Evolutionary conservation across 192 early-diverging fungal genomes (phyloP), one percentile per base, ranked within the genome.

Genomic region (Gigaspora rosea): DNA sequence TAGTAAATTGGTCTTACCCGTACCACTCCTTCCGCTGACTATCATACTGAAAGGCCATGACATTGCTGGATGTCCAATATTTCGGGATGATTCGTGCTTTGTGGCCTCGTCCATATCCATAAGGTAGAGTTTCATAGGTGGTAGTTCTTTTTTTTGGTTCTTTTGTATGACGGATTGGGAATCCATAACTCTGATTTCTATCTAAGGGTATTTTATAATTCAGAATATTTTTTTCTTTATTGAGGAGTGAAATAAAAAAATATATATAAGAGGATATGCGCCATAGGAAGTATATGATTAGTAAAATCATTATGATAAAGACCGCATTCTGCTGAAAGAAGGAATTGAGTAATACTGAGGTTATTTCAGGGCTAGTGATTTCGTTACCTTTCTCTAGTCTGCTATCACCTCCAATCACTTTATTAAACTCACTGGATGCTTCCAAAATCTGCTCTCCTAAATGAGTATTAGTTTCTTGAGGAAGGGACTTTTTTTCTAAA

Each of bases 91-190:
- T 57, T 57, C 16, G 4, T 57, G 56, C 56, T 18, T 57, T 18
- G 64, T 18, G 33, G 18, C 32, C 35, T 35, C 64, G 5, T 35
- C 33, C 32, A 66, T 66, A 66, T 66, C 64, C 64, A 66, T 15
- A 66, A 66, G 32, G 33, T 35, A 35, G 33, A 66, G 64, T 66
- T 66, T 66, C 64, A 66, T 66, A 66, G 64, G 64, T 36, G 64
- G 64, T 66, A 66, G 64, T 66, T 35, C 32, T 36, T 20, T 66
- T 32, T 66, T 66, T 66, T 35, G 64, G 33, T 66, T 66, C 41
- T 66, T 66, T 33, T 66, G 64, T 33, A 33, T 66, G 33, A 33
- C 32, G 12, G 64, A 66, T 66, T 66, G 64, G 64, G 33, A 66
- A 66, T 33, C 33, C 64, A 66, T 66, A 66, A 66, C 64, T 66